phyloP scores from a whole-genome alignment of 495 filamentous ascomycete genomes.

The Aspergillus ellipticus region DNA sequence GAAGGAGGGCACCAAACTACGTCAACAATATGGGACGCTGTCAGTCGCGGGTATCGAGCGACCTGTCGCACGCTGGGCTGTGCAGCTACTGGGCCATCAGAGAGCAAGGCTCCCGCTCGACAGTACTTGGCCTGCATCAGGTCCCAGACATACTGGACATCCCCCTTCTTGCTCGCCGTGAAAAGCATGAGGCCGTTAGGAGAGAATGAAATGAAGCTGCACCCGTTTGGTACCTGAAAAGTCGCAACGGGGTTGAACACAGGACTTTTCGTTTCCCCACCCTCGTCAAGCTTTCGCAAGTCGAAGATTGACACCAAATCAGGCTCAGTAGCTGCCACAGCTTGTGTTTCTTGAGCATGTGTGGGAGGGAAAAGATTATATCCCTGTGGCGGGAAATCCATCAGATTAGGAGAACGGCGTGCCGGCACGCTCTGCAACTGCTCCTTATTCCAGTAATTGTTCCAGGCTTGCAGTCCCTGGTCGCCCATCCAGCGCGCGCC shows the following conservation, averaged over 20 bases:
- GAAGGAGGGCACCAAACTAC: conserved; percentile 81
- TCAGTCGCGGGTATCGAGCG: conserved; percentile 83
- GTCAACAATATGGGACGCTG: conserved; percentile 83
- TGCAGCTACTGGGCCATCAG: conserved; percentile 30
- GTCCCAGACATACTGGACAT: conserved; percentile 91
- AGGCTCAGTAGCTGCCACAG: conserved; percentile 55
- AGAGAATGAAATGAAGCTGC: conserved; percentile 86
- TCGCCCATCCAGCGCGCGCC: conserved; percentile 84
- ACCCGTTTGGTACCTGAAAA: conserved; percentile 77
- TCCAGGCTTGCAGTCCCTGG: conserved; percentile 81
- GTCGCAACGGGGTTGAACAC: conserved; percentile 65
- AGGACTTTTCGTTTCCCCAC: conserved; percentile 34
- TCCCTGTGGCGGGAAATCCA: conserved; percentile 26
- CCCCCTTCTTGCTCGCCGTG: conserved; percentile 87
- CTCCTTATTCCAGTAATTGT: conserved; percentile 79
- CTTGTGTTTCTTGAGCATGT: conserved; percentile 54
- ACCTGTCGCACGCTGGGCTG: conserved; percentile 68
- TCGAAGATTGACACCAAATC: conserved; percentile 84
- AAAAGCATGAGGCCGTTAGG: conserved; percentile 80
- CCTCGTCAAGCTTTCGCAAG: conserved; percentile 58
- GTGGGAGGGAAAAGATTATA: conserved; percentile 66
- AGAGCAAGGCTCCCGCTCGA: conserved; percentile 37
- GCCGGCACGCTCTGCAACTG: conserved; percentile 30
- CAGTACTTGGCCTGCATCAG: conserved; percentile 62
- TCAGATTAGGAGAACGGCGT: conserved; percentile 25